Evolutionary conservation across 306 rosid species (phyloP).

Genomic region (Fagus sylvatica): DNA sequence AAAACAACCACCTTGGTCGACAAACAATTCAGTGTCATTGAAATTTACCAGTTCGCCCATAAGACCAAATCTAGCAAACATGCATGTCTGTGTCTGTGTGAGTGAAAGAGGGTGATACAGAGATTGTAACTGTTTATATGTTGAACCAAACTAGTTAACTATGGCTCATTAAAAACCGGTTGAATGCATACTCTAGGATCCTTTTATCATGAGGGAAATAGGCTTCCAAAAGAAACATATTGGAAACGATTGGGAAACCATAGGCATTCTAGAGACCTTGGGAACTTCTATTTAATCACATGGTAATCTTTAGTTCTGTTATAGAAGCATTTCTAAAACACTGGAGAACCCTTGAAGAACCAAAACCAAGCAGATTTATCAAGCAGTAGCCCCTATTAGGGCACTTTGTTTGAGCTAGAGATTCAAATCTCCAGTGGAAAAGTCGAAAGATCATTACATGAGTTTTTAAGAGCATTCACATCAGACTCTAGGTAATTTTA

Average conservation of each 20-base stretch:
- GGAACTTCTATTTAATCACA: background rate
- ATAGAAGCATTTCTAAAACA: background rate
- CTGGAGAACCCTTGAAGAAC: background rate
- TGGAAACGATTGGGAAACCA: constrained; percentile 11
- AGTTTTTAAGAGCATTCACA: too few relatives aligned
- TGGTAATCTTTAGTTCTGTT: constrained; percentile 14
- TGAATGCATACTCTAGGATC: constrained; percentile 10
- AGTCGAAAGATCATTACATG: too few relatives aligned
- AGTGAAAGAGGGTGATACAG: background rate
- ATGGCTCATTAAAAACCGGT: background rate
- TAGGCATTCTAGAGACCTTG: background rate
- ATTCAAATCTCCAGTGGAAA: background rate
- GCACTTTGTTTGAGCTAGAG: background rate
- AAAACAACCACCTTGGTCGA: background rate
- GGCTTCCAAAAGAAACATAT: constrained; percentile 4
- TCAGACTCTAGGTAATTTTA: too few relatives aligned
- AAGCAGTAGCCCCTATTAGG: background rate
- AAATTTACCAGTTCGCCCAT: background rate
- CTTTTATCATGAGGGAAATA: background rate
- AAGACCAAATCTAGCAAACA: background rate
- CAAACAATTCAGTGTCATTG: background rate
- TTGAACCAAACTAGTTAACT: constrained; percentile 15
- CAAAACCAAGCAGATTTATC: background rate
- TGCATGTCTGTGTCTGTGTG: background rate
- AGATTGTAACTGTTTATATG: background rate